A percentile compares a stretch with the other conserved stretches of the same genome.
These are phyloP conservation scores for Colletotrichum lupini DNA, from an alignment of 2,329 filamentous ascomycete genomes.

Conservation along the genomic window DNA sequence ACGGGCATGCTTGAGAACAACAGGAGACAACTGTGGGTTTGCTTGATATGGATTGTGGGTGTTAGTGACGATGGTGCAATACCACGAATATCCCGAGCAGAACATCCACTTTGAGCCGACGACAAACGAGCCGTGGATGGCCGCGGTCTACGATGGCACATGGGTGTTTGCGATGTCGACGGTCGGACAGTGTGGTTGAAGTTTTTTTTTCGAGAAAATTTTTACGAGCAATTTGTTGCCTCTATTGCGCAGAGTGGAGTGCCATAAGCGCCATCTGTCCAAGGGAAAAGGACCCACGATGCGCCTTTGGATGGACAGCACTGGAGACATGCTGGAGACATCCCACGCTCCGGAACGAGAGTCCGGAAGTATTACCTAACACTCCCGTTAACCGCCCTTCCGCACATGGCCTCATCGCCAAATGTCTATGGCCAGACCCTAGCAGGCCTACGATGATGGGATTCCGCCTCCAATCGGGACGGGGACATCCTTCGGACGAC, in stretches of 20 bases:
- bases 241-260: conserved; percentile 1
- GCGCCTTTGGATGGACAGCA: background rate
- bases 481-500: conserved; percentile 9
- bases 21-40: conserved; percentile 22
- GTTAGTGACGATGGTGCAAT: conserved; percentile 15
- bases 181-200: background rate
- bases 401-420: conserved; percentile 8
- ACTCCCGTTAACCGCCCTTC: conserved; percentile 16
- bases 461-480: conserved; percentile 9
- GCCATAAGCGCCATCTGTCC: conserved; percentile 1
- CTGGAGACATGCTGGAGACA: background rate
- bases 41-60: background rate
- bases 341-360: conserved; percentile 19
- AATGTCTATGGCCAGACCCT: background rate
- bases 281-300: conserved; percentile 3
- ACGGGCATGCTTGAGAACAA: conserved; percentile 2
- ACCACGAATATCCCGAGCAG: background rate
- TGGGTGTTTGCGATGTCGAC: background rate
- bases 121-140: conserved; percentile 32
- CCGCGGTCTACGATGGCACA: background rate
- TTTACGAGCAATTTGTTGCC: conserved; percentile 7
- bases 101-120: conserved; percentile 36
- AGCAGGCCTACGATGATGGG: background rate
- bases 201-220: conserved; percentile 1
- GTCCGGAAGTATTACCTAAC: conserved; percentile 25